Evolutionary conservation across 169 alveolate genomes (phyloP).

Genomic region (Prorocentrum cordatum): DNA sequence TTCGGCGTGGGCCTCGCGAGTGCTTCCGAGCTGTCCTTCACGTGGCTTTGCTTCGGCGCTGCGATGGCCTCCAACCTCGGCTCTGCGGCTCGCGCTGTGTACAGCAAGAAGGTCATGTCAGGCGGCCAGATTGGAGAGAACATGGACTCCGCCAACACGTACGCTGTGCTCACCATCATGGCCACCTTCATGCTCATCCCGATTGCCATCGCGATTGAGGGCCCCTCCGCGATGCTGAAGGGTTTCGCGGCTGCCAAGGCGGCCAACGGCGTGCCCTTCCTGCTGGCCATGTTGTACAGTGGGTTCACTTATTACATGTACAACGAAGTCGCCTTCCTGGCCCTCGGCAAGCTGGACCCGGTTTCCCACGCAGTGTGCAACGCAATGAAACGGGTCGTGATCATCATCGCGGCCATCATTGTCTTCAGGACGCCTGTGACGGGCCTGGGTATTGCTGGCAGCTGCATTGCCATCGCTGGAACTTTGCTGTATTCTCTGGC

Average conservation of each 20-base stretch:
- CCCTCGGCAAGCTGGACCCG: conserved; percentile 64
- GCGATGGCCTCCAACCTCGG: conserved; percentile 68
- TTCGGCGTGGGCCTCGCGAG: conserved; percentile 55
- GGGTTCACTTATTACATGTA: conserved; percentile 63
- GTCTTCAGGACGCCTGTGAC: conserved; percentile 62
- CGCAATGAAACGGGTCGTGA: conserved; percentile 69
- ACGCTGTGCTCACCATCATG: conserved; percentile 48
- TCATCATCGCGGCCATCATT: conserved; percentile 62
- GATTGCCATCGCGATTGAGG: conserved; percentile 34
- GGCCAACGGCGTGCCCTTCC: conserved; percentile 11
- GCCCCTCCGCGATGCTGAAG: conserved; percentile 48
- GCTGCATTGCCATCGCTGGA: conserved; percentile 60
- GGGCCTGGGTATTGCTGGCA: conserved; percentile 33
- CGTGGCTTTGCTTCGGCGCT: conserved; percentile 61
- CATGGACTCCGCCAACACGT: conserved; percentile 41
- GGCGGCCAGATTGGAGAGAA: conserved; percentile 25
- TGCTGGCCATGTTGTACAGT: conserved; percentile 8
- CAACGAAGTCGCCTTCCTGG: conserved; percentile 64
- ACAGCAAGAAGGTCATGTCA: conserved; percentile 58
- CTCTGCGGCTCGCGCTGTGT: conserved; percentile 38
- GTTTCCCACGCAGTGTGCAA: conserved; percentile 70
- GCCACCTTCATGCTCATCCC: conserved; percentile 69
- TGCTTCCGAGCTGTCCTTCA: conserved; percentile 58
- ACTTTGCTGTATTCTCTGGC: conserved; percentile 36
- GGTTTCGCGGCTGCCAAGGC: conserved; percentile 42